Evolutionary conservation across 257 asterid genomes (phyloP).

Genomic region (Solanum sitiens): DNA sequence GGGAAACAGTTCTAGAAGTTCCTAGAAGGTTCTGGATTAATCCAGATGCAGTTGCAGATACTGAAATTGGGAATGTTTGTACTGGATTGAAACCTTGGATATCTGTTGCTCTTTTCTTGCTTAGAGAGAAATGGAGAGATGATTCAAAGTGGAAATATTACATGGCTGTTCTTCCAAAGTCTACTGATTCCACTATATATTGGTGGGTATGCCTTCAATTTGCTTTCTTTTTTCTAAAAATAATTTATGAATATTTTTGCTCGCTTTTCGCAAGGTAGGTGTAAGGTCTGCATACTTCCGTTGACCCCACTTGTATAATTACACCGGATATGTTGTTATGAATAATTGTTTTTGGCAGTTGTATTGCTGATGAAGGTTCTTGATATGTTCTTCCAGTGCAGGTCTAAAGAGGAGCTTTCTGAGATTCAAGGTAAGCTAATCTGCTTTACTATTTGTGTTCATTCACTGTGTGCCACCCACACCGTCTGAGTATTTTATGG

Average conservation of each 20-base stretch:
- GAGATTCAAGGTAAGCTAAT: constrained; percentile 82
- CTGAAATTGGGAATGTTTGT: constrained; percentile 70
- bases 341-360: not conserved
- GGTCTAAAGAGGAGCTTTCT: constrained; percentile 99
- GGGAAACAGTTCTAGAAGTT: constrained; percentile 85
- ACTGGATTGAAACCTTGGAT: constrained; percentile 86
- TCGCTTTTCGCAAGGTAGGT: not conserved
- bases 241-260: not conserved
- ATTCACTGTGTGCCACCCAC: not conserved
- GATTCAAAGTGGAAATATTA: constrained; percentile 76
- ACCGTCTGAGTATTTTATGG: not conserved
- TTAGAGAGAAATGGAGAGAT: constrained; percentile 54
- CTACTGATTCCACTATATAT: constrained; percentile 74
- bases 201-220: constrained; percentile 57
- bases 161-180: constrained; percentile 55
- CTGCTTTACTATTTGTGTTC: not conserved
- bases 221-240: not conserved
- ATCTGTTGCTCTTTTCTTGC: constrained; percentile 72
- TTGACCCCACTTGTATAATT: not conserved
- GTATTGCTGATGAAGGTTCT: constrained; percentile 20
- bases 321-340: not conserved
- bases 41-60: constrained; percentile 60
- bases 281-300: not conserved
- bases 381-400: constrained; percentile 69
- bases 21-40: constrained; percentile 84